Evolutionary conservation across 345 rosid genomes (phyloP), one percentile per base, ranked within the genome.

Genomic region (Pelargonium nanum): DNA sequence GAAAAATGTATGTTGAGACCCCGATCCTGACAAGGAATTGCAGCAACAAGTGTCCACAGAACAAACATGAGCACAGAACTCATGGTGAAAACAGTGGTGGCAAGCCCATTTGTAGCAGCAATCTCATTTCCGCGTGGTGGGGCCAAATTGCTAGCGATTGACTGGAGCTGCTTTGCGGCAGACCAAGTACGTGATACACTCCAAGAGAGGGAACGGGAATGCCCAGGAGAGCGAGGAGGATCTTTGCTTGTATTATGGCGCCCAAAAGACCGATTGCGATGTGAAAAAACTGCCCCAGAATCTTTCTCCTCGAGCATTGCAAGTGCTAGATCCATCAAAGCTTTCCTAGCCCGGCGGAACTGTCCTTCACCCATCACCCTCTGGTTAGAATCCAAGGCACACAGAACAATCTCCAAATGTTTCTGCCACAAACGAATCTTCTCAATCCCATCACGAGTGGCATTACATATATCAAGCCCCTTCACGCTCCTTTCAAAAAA

Each of bases 131-230:
- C 81, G 58, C 69, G 53, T 0, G 99, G 99, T 0, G 85, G 74
- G 4, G 59, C 59, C 68, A 93, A 58, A 65, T 84, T 89, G 8
- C 63, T 83, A 16, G 86, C 89, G 22, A 93, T 78, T 0, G 94
- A 88, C 74, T 84, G 94, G 25, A 93, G 75, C 77, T 89, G 96
- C 80, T 78, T 81, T 0, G 99, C 84, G 4, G 99, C 99, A 0
- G 99, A 93, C 99, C 99, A 93, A 0, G 99, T 87, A 75, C 96
- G 72, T 2, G 99, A 93, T 5, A 93, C 96, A 59, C 97, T 93
- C 99, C 98, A 89, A 0, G 98, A 92, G 51, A 89, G 74, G 6
- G 98, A 93, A 59, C 97, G 65, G 66, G 83, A 87, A 75, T 87
- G 96, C n/a, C 82, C 91, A 1, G 80, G 24, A 15, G 70, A 55